A percentile compares a stretch with the other conserved stretches of the same genome.
Evolutionary conservation across 2,329 filamentous ascomycete genomes (phyloP).

Genomic region (Colletotrichum sp.): DNA sequence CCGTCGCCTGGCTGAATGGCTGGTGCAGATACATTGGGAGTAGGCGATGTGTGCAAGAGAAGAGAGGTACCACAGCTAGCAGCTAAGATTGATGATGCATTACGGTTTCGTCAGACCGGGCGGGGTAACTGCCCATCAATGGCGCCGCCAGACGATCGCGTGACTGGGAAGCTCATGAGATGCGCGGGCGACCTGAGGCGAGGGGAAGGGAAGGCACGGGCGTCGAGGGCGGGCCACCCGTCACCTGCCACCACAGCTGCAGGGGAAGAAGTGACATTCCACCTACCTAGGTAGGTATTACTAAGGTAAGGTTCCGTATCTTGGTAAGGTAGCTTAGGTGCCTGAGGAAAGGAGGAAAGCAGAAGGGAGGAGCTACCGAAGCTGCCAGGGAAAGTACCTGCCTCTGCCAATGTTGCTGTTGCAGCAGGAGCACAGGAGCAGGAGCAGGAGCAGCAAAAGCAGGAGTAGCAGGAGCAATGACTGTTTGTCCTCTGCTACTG

Average conservation of each 20-base stretch:
- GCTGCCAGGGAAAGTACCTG: background rate
- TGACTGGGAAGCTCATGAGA: constrained; percentile 12
- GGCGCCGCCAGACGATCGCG: constrained; percentile 19
- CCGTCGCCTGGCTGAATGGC: background rate
- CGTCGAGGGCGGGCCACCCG: background rate
- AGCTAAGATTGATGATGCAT: constrained; percentile 12
- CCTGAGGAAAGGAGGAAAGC: background rate
- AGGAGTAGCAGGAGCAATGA: background rate
- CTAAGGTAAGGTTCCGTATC: background rate
- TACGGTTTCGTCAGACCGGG: constrained; percentile 24
- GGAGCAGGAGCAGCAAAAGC: background rate
- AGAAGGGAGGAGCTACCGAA: background rate
- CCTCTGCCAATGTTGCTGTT: background rate
- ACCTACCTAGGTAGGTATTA: background rate
- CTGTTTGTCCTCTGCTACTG: background rate
- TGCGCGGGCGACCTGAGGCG: background rate
- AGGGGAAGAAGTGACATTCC: background rate
- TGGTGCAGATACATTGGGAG: background rate
- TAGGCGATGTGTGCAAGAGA: background rate
- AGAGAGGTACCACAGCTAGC: background rate
- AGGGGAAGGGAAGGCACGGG: background rate
- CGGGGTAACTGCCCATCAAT: constrained; percentile 21
- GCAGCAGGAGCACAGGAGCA: background rate
- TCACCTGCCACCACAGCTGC: background rate
- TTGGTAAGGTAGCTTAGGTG: background rate